These are phyloP conservation scores for Monilinia vaccinii-corymbosi DNA, from an alignment of 2,329 filamentous ascomycete species.

Conservation along the genomic window DNA sequence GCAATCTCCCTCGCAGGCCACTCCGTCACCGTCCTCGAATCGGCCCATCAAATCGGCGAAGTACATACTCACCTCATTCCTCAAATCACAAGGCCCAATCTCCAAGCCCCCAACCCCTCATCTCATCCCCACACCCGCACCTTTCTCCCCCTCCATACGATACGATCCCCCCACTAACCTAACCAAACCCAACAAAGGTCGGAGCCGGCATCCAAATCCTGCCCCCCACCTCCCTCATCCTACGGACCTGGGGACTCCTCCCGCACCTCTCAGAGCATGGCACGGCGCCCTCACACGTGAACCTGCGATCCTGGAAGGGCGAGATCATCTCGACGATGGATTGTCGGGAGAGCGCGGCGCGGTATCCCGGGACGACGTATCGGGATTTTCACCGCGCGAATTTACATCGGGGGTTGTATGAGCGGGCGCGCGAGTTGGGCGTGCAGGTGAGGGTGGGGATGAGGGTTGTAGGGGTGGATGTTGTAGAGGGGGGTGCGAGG, in stretches of 20 bases:
- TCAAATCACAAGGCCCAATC: background rate
- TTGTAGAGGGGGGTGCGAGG: constrained; percentile 20
- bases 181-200: constrained; percentile 34
- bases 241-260: constrained; percentile 23
- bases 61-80: constrained; percentile 26
- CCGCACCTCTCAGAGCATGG: constrained; percentile 12
- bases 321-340: constrained; percentile 23
- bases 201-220: constrained; percentile 27
- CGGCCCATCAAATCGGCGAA: constrained; percentile 33
- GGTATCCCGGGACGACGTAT: constrained; percentile 29
- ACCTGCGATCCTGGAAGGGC: constrained; percentile 37
- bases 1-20: constrained; percentile 28
- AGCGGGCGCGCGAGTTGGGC: constrained; percentile 33
- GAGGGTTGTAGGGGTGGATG: constrained; percentile 24
- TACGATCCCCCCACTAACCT: no score
- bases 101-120: no score
- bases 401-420: constrained; percentile 36
- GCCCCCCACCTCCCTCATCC: constrained; percentile 21
- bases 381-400: constrained; percentile 41
- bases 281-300: constrained; percentile 36
- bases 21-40: constrained; percentile 34
- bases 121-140: constrained; percentile 9
- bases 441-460: constrained; percentile 27
- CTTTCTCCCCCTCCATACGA: no score
- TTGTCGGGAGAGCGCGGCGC: constrained; percentile 15